Conservation (phyloP, 371 early-diverging fungal genomes). For the Amoeboaphelidium protococcarum region DNA sequence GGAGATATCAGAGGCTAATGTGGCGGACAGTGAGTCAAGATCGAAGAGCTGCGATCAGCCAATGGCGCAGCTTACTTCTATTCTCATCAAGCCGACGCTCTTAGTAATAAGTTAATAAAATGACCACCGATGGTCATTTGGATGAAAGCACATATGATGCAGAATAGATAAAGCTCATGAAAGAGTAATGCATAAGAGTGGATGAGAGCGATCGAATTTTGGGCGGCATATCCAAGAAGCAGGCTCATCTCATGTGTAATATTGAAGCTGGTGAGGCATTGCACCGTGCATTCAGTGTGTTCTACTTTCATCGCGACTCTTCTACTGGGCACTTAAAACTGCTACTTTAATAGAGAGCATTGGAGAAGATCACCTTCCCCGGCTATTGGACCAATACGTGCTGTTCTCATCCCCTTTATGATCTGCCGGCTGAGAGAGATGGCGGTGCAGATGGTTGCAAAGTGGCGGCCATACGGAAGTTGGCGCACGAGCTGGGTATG, state of each 20-base stretch:
- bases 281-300: slow-evolving; percentile 90
- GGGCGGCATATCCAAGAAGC: neutral
- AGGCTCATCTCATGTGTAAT: slow-evolving; percentile 74
- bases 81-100: no score
- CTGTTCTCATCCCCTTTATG: slow-evolving; percentile 74
- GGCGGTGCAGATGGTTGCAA: slow-evolving; percentile 48
- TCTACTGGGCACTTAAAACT: slow-evolving; percentile 43
- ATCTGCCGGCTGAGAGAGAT: slow-evolving; percentile 43
- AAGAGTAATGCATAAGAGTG: neutral
- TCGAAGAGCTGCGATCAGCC: no score
- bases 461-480: slow-evolving; percentile 60
- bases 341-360: slow-evolving; percentile 72
- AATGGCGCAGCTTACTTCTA: no score
- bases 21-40: no score
- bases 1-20: no score
- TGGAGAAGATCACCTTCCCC: slow-evolving; percentile 92
- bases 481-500: slow-evolving; percentile 87
- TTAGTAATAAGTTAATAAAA: no score
- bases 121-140: no score
- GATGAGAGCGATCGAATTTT: neutral
- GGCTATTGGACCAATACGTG: slow-evolving; percentile 89
- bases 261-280: slow-evolving; percentile 47
- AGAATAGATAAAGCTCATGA: neutral
- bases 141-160: neutral
- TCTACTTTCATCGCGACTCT: slow-evolving; percentile 50